Evolutionary conservation across 768 basidiomycete genomes (phyloP), one percentile per base, ranked within the genome.

Genomic region (Ephemerocybe angulata): DNA sequence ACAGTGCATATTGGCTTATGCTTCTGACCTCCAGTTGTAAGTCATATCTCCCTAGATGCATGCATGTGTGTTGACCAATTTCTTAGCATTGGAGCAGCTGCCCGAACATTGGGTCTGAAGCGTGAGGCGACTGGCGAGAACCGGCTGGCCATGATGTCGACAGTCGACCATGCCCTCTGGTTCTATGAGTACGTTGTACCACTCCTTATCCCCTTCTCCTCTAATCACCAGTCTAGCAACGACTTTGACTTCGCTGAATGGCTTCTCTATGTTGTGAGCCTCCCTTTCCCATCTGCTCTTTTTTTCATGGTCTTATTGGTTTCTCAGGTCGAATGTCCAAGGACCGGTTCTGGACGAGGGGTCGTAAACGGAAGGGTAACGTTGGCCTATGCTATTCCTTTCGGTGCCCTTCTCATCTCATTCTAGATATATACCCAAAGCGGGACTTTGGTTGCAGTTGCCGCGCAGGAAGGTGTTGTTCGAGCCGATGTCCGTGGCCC

Each of bases 1-100:
- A 3, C 52, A 90, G 88, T 90, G 87, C 63, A 90, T 92, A 50
- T 70, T 93, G 50, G 80, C 83, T 21, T 93, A 91, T 61, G 74
- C 90, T 42, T 91, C 90, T 4, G 90, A 93, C 66, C 64, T 88
- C 21, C 76, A 85, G 60, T 87, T 93, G 91, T 91, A 66, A 40
- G 86, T 71, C 17, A 27, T 50, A 25, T 38, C 33, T 27, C 5
- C 29, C 11, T 37, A 28, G 35, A 10, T 22, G 19, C 12, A 25
- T 15, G 28, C 12, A 46, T 33, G 37, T 47, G 31, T 61, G 57
- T 58, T 60, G 60, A 13, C 60, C 48, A 37, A 19, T 43, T 43
- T 35, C 50, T 13, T 52, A 92, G 90, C 58, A 80, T 93, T 43
- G 63, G 72, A 22, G 76, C 76, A 1, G 85, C 83, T 5, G 60